phyloP scores from a whole-genome alignment of 805 yeast species.

The Yarrowia sp. region DNA sequence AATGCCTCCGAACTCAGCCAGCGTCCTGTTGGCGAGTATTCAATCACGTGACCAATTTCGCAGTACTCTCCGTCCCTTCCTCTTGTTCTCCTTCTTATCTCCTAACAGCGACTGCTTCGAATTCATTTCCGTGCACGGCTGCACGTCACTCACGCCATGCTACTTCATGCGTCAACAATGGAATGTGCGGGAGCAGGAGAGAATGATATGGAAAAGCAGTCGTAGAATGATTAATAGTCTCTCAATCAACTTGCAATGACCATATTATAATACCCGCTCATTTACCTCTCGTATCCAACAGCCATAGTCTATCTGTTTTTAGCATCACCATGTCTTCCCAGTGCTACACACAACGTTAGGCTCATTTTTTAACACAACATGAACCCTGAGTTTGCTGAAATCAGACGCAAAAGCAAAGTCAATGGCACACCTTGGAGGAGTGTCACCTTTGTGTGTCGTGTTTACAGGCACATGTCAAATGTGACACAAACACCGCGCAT shows the following conservation, averaged over 20 bases:
- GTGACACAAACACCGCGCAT: not conserved
- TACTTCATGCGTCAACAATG: slow-evolving; percentile 14
- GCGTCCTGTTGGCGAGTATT: too few species aligned
- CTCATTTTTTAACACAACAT: too few species aligned
- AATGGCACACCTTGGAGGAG: too few species aligned
- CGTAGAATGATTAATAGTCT: too few species aligned
- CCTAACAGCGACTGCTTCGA: not conserved
- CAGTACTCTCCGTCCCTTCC: too few species aligned
- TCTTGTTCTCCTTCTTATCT: too few species aligned
- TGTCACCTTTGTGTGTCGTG: not conserved
- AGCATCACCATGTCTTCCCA: not conserved
- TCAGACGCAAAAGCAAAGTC: too few species aligned
- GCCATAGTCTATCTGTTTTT: slow-evolving; percentile 4
- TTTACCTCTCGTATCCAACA: not conserved
- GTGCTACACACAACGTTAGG: too few species aligned
- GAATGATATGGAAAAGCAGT: too few species aligned
- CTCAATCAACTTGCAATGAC: not conserved
- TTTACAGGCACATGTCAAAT: not conserved
- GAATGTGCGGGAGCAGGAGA: slow-evolving; percentile 1
- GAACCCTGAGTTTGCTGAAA: too few species aligned
- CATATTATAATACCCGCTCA: not conserved
- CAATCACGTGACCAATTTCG: too few species aligned
- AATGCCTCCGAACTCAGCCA: too few species aligned
- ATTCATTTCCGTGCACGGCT: not conserved
- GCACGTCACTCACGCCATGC: slow-evolving; percentile 31